Evolutionary conservation across 495 filamentous ascomycete species (phyloP).

Genomic region (Penicillium flavigenum): DNA sequence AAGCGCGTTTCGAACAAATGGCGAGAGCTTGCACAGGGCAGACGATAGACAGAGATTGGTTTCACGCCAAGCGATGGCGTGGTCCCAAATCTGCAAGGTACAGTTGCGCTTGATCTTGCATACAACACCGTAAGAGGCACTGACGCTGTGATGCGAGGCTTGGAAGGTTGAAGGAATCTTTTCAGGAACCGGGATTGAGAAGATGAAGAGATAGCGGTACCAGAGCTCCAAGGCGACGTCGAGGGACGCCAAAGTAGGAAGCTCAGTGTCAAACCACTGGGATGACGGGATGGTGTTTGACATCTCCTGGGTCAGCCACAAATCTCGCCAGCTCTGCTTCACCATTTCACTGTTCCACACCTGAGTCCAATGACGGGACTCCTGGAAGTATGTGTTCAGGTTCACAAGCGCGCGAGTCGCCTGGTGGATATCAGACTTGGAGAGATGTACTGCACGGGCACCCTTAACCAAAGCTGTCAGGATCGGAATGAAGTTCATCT

Average conservation of each 20-base stretch:
- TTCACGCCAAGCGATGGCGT: conserved; percentile 66
- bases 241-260: conserved; percentile 57
- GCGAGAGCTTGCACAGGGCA: conserved; percentile 56
- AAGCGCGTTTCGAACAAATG: conserved; percentile 56
- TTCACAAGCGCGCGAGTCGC: conserved; percentile 58
- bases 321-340: conserved; percentile 58
- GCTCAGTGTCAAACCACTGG: conserved; percentile 57
- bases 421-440: conserved; percentile 52
- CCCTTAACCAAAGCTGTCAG: conserved; percentile 58
- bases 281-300: conserved; percentile 51
- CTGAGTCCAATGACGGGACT: conserved; percentile 60
- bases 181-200: conserved; percentile 63
- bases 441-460: conserved; percentile 53
- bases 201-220: conserved; percentile 68
- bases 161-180: conserved; percentile 66
- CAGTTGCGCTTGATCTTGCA: conserved; percentile 62
- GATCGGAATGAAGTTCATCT: conserved; percentile 61
- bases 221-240: conserved; percentile 59
- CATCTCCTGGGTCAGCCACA: conserved; percentile 61
- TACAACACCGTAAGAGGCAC: conserved; percentile 64
- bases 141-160: conserved; percentile 64
- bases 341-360: conserved; percentile 63
- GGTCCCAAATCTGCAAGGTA: conserved; percentile 67
- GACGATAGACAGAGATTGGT: conserved; percentile 61
- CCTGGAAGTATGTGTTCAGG: conserved; percentile 61